Evolutionary conservation across 805 yeast species (phyloP), one percentile per base, ranked within the genome.

Genomic region (Yamadazyma laniorum): DNA sequence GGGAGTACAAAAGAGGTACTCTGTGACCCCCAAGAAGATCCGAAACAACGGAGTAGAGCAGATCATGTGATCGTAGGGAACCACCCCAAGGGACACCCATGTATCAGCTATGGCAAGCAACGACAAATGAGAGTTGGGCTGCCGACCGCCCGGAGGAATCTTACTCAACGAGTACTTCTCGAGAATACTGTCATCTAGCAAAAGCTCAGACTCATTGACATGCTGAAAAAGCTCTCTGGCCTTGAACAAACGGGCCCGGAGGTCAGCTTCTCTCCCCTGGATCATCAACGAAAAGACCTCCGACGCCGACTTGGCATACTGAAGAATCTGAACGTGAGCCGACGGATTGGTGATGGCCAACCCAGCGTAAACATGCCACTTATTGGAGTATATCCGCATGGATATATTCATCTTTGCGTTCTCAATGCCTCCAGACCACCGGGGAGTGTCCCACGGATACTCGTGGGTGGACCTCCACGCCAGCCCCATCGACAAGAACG

Each of bases 291-390:
- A 77, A 58, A 84, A 90, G 31, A 93, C 67, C 39, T 85, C 93
- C 1, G 93, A 83, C 2, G 84, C 83, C 1, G 95, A 85, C 25
- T 77, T 75, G 2, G 98, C 84, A 58, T 91, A 93, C 58, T 90
- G 97, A 48, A 85, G 70, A 14, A 95, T 83, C 61, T 93, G 98
- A 27, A 75, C 77, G 54, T 91, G 97, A 1, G 98, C 97, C 29
- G 90, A 79, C 1, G 96, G 97, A 53, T 93, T 93, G 1, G 96
- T 85, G 49, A 93, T 91, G 7, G 98, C 97, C 52, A 93, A 70
- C 0, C 99, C 99, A 4, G 98, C 98, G 56, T 93, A 93, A 21
- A 93, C 98, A 59, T 93, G 99, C 95, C 96, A 93, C 62, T 90
- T 89, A 62, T 90, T 93, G 13, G 95, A 80, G 59, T 74, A 93